These are phyloP conservation scores for Hamamelis virginiana DNA, from an alignment of 164 flowering plant genomes.

Conservation along the genomic window DNA sequence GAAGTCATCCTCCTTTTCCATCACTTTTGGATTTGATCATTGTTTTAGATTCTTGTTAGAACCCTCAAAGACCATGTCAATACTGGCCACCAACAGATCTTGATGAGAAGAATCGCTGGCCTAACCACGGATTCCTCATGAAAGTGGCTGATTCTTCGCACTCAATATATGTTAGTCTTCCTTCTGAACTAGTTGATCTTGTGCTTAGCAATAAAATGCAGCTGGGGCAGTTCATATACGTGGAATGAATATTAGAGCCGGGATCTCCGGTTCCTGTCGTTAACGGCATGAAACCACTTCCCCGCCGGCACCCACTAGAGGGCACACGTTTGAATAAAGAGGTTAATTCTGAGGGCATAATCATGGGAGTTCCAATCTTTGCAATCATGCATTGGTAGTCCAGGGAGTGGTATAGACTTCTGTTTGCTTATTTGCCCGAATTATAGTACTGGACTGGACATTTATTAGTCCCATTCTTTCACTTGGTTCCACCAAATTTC, in stretches of 20 bases:
- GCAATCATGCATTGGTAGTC: too few relatives aligned
- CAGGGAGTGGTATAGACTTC: too few relatives aligned
- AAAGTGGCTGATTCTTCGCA: conserved; percentile 95
- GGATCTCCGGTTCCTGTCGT: conserved; percentile 88
- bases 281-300: conserved; percentile 73
- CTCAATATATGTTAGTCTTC: conserved; percentile 76
- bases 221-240: conserved; percentile 89
- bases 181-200: conserved; percentile 83
- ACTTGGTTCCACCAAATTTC: too few relatives aligned
- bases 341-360: too few relatives aligned
- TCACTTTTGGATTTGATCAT: not conserved
- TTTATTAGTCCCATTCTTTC: too few relatives aligned
- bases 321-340: too few relatives aligned
- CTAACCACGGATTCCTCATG: conserved; percentile 83
- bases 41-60: conserved; percentile 1
- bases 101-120: conserved; percentile 83
- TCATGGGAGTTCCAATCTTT: too few relatives aligned
- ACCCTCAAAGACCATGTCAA: conserved; percentile 47
- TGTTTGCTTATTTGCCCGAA: too few relatives aligned
- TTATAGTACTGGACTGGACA: too few relatives aligned
- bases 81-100: conserved; percentile 87
- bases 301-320: conserved; percentile 85
- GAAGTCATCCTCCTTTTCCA: not conserved
- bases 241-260: conserved; percentile 78
- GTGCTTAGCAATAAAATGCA: conserved; percentile 91